phyloP scores from a whole-genome alignment of 1,139 yeast genomes.

The Sugiyamaella paludigena region DNA sequence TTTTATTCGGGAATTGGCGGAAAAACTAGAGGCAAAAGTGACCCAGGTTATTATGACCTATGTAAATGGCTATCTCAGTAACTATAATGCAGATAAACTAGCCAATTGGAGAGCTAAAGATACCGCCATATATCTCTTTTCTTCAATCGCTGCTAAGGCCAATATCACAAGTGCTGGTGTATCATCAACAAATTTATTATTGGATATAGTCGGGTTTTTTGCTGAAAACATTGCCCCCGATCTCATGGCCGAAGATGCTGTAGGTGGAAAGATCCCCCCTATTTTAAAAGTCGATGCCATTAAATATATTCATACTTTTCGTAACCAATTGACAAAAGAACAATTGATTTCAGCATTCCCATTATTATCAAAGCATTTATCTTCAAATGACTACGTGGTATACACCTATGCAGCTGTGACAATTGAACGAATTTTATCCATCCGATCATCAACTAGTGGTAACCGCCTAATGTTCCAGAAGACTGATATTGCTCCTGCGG shows the following conservation, averaged over 20 bases:
- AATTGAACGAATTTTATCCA: slow-evolving; percentile 79
- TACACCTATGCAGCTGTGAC: slow-evolving; percentile 94
- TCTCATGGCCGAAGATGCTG: slow-evolving; percentile 46
- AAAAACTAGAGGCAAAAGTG: slow-evolving; percentile 68
- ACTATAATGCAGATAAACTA: slow-evolving; percentile 43
- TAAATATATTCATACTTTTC: slow-evolving; percentile 81
- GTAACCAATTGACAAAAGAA: slow-evolving; percentile 87
- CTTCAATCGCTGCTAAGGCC: slow-evolving; percentile 90
- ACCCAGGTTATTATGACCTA: slow-evolving; percentile 78
- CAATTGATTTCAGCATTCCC: slow-evolving; percentile 81
- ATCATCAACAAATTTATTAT: slow-evolving; percentile 76
- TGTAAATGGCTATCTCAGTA: slow-evolving; percentile 62
- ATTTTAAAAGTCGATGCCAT: slow-evolving; percentile 90
- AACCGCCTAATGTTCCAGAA: slow-evolving; percentile 56
- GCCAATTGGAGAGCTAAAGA: slow-evolving; percentile 81
- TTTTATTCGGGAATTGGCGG: slow-evolving; percentile 82
- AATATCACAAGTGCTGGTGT: slow-evolving; percentile 82
- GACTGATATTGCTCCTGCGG: slow-evolving; percentile 60
- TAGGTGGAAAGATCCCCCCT: slow-evolving; percentile 30
- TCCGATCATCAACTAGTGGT: slow-evolving; percentile 46
- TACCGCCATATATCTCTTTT: slow-evolving; percentile 79
- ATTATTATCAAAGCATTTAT: slow-evolving; percentile 62
- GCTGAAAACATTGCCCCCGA: slow-evolving; percentile 78
- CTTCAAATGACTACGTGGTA: slow-evolving; percentile 70
- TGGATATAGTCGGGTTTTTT: slow-evolving; percentile 87